Evolutionary conservation across 495 filamentous ascomycete genomes (phyloP).

Genomic region (Pseudotulostoma volvatum): DNA sequence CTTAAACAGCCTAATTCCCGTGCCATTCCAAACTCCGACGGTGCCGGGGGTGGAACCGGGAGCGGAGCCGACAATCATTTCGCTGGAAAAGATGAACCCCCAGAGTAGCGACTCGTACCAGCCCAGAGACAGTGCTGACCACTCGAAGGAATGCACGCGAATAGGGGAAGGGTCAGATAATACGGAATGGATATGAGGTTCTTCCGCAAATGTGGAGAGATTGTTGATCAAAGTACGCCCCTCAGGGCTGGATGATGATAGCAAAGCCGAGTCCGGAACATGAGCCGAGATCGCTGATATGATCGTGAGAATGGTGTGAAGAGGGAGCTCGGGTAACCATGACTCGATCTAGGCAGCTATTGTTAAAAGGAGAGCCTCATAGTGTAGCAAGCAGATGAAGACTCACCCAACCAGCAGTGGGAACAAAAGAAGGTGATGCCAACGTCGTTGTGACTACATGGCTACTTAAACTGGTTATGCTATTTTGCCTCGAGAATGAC

Average conservation of each 20-base stretch:
- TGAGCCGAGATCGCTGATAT: slow-evolving; percentile 41
- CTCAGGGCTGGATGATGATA: slow-evolving; percentile 19
- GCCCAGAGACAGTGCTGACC: slow-evolving; percentile 79
- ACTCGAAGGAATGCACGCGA: slow-evolving; percentile 82
- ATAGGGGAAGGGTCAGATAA: slow-evolving; percentile 50
- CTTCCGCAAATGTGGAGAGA: slow-evolving; percentile 43
- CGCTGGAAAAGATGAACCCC: slow-evolving; percentile 84
- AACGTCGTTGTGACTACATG: slow-evolving; percentile 38
- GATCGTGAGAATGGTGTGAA: slow-evolving; percentile 76
- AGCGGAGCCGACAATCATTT: slow-evolving; percentile 65
- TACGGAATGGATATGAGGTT: slow-evolving; percentile 48
- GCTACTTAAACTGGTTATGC: slow-evolving; percentile 65
- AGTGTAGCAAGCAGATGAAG: neutral
- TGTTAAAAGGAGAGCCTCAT: slow-evolving; percentile 7
- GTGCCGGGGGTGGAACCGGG: slow-evolving; percentile 43
- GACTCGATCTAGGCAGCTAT: slow-evolving; percentile 55
- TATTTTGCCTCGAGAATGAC: slow-evolving; percentile 82
- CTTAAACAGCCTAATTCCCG: slow-evolving; percentile 69
- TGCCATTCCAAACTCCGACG: slow-evolving; percentile 92
- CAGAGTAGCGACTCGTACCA: slow-evolving; percentile 95
- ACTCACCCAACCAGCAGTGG: slow-evolving; percentile 58
- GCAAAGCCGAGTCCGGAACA: slow-evolving; percentile 25
- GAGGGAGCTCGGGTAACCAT: slow-evolving; percentile 82
- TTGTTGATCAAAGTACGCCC: slow-evolving; percentile 27
- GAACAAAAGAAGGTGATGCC: slow-evolving; percentile 48